These are phyloP conservation scores for Scleromitrula shiraiana DNA, from an alignment of 2,329 filamentous ascomycete genomes.

Conservation along the genomic window DNA sequence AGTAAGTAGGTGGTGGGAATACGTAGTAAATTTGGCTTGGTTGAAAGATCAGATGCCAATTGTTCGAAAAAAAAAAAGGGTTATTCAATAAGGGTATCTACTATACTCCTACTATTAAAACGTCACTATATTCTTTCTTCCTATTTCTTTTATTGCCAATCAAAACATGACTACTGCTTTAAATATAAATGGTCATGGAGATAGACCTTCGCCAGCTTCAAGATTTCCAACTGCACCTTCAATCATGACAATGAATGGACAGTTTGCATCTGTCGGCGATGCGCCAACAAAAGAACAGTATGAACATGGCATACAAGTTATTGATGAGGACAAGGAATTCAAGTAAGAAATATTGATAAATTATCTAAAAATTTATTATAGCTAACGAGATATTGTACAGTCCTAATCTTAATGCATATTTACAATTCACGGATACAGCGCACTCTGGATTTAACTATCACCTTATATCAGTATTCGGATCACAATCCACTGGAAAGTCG, in stretches of 20 bases:
- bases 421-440: conserved; percentile 70
- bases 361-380: neutral
- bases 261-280: conserved; percentile 68
- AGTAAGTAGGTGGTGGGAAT: no score
- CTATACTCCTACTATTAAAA: no score
- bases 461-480: conserved; percentile 97
- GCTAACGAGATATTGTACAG: conserved; percentile 38
- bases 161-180: conserved; percentile 16
- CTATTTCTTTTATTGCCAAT: conserved; percentile 8
- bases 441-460: conserved; percentile 98
- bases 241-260: conserved; percentile 59
- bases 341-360: conserved; percentile 53
- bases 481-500: conserved; percentile 96
- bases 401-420: conserved; percentile 70
- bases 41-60: conserved; percentile 6
- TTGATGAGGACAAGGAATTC: conserved; percentile 94
- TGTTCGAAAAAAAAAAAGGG: conserved; percentile 3
- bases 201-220: conserved; percentile 25
- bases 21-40: no score
- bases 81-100: neutral
- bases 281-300: conserved; percentile 59
- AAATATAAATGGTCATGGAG: conserved; percentile 19
- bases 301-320: conserved; percentile 92
- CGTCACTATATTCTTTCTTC: conserved; percentile 1
- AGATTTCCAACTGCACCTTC: conserved; percentile 28